Percentiles rank a stretch among this genome's conserved stretches.
These are phyloP conservation scores for Podila verticillata DNA, from an alignment of 192 early-diverging fungal genomes.

Conservation along the genomic window DNA sequence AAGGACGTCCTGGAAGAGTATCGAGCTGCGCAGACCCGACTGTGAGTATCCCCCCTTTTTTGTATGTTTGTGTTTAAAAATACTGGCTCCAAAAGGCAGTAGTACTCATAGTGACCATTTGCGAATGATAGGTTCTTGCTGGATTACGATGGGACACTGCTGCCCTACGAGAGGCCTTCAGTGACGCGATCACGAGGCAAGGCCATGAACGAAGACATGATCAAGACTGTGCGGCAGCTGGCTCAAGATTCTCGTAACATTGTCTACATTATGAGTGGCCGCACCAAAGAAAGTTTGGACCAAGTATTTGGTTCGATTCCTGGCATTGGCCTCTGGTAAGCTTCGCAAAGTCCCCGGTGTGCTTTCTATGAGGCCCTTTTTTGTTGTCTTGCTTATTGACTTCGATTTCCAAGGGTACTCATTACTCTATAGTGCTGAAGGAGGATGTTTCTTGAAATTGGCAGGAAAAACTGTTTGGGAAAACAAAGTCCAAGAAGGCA, in stretches of 20 bases:
- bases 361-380: too few species aligned
- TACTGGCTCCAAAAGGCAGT: too few species aligned
- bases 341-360: too few species aligned
- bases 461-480: conserved; percentile 73
- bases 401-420: too few species aligned
- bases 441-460: conserved; percentile 74
- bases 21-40: conserved; percentile 38
- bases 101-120: too few species aligned
- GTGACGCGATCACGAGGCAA: conserved; percentile 36
- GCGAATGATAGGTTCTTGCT: conserved; percentile 51
- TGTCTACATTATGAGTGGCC: conserved; percentile 81
- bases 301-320: conserved; percentile 69
- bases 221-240: conserved; percentile 64
- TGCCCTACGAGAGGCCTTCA: conserved; percentile 64
- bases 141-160: conserved; percentile 77
- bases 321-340: conserved; percentile 67
- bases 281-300: conserved; percentile 73
- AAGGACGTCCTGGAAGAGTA: conserved; percentile 36
- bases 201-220: conserved; percentile 67
- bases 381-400: too few species aligned
- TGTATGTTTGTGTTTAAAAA: too few species aligned
- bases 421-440: conserved; percentile 67
- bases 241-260: conserved; percentile 70
- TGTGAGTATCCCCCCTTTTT: conserved; percentile 46
- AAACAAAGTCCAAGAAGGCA: conserved; percentile 70